Base-by-base conservation (phyloP, 78 protist species). In the Dictyostelium firmibasis region DNA sequence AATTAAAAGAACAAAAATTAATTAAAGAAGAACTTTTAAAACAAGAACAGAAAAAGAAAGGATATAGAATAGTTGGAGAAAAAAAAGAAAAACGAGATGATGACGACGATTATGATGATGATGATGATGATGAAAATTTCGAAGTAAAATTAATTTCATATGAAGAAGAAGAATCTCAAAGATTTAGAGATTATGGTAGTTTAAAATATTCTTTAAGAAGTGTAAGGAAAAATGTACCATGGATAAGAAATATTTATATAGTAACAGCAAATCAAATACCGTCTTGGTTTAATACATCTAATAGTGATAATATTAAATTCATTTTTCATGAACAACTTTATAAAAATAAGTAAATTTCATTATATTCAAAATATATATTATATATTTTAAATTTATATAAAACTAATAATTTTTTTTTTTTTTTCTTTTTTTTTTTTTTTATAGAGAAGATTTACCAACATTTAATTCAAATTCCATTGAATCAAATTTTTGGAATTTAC, bases 201-300 rank as follows among this genome's bases (percentile, higher is more conserved):
- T 79, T 88, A 44, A 88, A 88, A 69, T 88, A 88, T n/a, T 79
- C 86, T 2, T 29, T 88, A 29, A 78, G 93, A 38, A 79, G 86
- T 64, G n/a, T 79, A 0, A 64, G 47, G 44, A 78, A 88, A 31
- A 27, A 67, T 79, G 93, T 38, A 4, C 93, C 85, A 27, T 88
- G 85, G 85, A 53, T 79, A 6, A 77, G 62, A 35, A 60, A 31
- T 25, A 38, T 88, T 2, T 79, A 33, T 43, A 69, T 87, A 5
- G 16, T 87, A 11, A 41, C 92, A 0, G 93, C 27, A 4, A 33
- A 75, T n/a, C 84, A 75, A 78, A 76, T 50, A 16, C 93, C 93
- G n/a, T n/a, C 14, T 7, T 87, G 84, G 85, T 87, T 44, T 10
- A 44, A 44, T 50, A 13, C 11, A 50, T 50, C 62, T 31, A 31